Evolutionary conservation across 805 yeast species (phyloP), one percentile per base, ranked within the genome.

Genomic region (Saitoella complicata): DNA sequence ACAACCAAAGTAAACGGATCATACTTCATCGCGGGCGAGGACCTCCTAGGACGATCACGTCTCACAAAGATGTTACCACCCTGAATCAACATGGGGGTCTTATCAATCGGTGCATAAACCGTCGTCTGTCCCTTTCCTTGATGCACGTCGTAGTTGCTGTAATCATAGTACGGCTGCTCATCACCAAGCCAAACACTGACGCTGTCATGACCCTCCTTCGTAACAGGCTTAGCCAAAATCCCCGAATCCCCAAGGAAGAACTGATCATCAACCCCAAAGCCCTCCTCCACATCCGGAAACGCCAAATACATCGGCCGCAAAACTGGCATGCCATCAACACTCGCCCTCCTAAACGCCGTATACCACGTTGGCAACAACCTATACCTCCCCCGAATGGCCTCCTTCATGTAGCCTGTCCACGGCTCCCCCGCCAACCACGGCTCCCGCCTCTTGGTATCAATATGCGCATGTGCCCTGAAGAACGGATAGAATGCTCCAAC

Each of bases 401-500:
- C 78, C 48, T 80, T 71, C 46, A 87, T 78, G 21, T 71, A 58
- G 0, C 73, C 62, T 6, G 79, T 74, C 52, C 75, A 75, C 2
- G 88, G 87, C 32, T 79, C 93, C 6, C 82, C 81, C 1, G 80
- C 69, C 40, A 88, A 59, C 78, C 85, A 88, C 1, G 98, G 98
- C 59, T 91, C 98, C 50, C 95, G 73, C 62, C 97, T 76, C 55
- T 80, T 70, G 0, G 95, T 70, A 60, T 91, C 98, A 44, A 88
- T 81, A 64, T 91, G 97, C 0, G 97, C 96, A 63, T 91, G 99
- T 0, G 80, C 96, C 55, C 98, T 70, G 67, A 91, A 88, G 56
- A 91, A 91, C 34, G 98, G 98, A 62, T 88, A 87, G 80, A 93
- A 88, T 31, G 82, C 74, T 47, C 96, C 98, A 2, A 94, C 71